Evolutionary conservation across 2,329 filamentous ascomycete species (phyloP).

Genomic region (Sporothrix variecibatus): DNA sequence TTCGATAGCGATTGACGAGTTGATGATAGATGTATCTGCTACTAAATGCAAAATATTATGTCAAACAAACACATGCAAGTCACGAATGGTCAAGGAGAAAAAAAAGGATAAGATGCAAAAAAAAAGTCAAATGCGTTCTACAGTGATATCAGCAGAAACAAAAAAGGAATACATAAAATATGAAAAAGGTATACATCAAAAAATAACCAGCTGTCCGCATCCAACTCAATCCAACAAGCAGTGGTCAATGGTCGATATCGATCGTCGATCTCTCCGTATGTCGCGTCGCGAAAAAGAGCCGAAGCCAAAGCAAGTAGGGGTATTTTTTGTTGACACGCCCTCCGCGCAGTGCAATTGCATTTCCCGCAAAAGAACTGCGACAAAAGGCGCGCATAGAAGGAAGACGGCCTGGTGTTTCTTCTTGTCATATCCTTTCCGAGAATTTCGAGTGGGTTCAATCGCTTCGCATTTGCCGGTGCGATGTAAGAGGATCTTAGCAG

Average conservation of each 20-base stretch:
- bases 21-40: not conserved
- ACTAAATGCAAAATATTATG: not conserved
- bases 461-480: not conserved
- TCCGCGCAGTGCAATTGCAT: not conserved
- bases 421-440: not conserved
- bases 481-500: not conserved
- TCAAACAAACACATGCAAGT: conserved; percentile 27
- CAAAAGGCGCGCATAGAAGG: conserved; percentile 8
- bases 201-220: conserved; percentile 21
- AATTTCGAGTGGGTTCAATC: not conserved
- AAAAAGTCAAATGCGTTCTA: conserved; percentile 29
- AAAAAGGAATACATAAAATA: conserved; percentile 29
- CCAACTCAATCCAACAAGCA: conserved; percentile 23
- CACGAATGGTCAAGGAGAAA: not conserved
- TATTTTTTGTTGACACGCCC: conserved; percentile 20
- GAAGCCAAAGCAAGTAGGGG: conserved; percentile 10
- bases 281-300: conserved; percentile 4
- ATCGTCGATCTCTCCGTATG: not conserved
- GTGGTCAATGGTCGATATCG: conserved; percentile 11
- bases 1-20: not conserved
- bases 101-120: not conserved
- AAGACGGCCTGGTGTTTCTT: not conserved
- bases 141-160: conserved; percentile 33
- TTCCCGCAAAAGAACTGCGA: not conserved
- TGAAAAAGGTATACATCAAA: conserved; percentile 24